phyloP scores from a whole-genome alignment of 2,329 filamentous ascomycete genomes.

The Colletotrichum lindemuthianum region DNA sequence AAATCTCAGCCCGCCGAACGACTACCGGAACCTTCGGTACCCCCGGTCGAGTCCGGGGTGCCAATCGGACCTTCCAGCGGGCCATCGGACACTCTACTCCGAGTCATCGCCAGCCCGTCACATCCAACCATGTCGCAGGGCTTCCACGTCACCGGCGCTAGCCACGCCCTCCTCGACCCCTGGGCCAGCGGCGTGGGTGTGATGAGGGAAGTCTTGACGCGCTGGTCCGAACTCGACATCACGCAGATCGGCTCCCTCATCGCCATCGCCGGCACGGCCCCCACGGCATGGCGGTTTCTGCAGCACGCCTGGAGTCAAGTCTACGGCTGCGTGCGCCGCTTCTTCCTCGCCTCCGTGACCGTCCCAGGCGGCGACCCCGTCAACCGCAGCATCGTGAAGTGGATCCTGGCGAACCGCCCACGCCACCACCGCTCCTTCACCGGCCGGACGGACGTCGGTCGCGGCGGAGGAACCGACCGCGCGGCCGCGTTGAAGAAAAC shows the following conservation, averaged over 20 bases:
- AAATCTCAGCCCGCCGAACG: neutral
- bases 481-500: constrained; percentile 54
- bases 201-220: constrained; percentile 48
- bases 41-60: constrained; percentile 1
- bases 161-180: constrained; percentile 41
- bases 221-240: constrained; percentile 57
- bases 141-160: constrained; percentile 33
- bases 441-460: constrained; percentile 51
- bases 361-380: constrained; percentile 56
- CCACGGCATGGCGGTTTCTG: constrained; percentile 52
- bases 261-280: constrained; percentile 54
- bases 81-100: neutral
- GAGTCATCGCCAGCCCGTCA: neutral
- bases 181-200: constrained; percentile 46
- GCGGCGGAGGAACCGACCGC: constrained; percentile 45
- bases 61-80: neutral
- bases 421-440: constrained; percentile 55
- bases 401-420: constrained; percentile 53
- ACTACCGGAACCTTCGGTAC: constrained; percentile 6
- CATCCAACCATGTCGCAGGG: constrained; percentile 25
- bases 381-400: constrained; percentile 56
- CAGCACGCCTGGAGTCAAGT: constrained; percentile 48
- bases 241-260: constrained; percentile 56
- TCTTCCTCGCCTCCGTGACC: constrained; percentile 56
- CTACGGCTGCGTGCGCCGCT: constrained; percentile 52